A percentile compares a stretch with the other conserved stretches of the same genome.
Evolutionary conservation across 352 stramenopile species (phyloP).

Genomic region (Globisporangium heterothallicum): DNA sequence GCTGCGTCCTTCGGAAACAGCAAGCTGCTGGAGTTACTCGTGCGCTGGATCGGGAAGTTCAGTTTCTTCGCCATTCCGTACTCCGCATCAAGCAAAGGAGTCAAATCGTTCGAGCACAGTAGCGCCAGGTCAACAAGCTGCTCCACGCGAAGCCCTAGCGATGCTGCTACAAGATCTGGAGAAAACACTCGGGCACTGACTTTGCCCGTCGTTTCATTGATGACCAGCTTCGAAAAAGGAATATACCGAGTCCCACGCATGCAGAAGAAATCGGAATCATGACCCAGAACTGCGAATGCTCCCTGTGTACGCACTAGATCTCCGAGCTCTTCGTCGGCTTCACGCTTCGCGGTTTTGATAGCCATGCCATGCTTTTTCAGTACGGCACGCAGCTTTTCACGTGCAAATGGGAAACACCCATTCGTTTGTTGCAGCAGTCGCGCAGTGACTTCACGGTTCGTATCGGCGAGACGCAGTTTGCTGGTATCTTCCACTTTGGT

Average conservation of each 20-base stretch:
- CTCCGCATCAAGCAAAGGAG: conserved; percentile 53
- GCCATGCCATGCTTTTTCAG: conserved; percentile 41
- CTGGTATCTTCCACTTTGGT: not conserved
- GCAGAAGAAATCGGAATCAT: conserved; percentile 88
- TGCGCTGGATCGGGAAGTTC: conserved; percentile 50
- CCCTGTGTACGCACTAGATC: conserved; percentile 45
- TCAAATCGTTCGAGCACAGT: conserved; percentile 88
- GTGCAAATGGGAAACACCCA: conserved; percentile 68
- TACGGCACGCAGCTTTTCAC: conserved; percentile 59
- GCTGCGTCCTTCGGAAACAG: conserved; percentile 48
- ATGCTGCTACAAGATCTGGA: conserved; percentile 47
- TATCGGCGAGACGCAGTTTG: conserved; percentile 6
- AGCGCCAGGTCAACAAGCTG: conserved; percentile 84
- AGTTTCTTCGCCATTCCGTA: conserved; percentile 46
- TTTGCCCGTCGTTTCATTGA: conserved; percentile 22
- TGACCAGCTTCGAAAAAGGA: conserved; percentile 41
- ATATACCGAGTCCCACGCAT: conserved; percentile 84
- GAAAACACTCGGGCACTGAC: conserved; percentile 72
- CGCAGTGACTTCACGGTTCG: conserved; percentile 11
- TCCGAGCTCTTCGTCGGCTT: conserved; percentile 77
- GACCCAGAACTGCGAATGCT: conserved; percentile 60
- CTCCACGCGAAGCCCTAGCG: conserved; percentile 49
- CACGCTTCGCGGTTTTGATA: conserved; percentile 48
- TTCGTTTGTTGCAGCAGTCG: conserved; percentile 55
- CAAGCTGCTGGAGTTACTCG: conserved; percentile 18